Conservation (phyloP, 257 asterid genomes). For the Penstemon newberryi region DNA sequence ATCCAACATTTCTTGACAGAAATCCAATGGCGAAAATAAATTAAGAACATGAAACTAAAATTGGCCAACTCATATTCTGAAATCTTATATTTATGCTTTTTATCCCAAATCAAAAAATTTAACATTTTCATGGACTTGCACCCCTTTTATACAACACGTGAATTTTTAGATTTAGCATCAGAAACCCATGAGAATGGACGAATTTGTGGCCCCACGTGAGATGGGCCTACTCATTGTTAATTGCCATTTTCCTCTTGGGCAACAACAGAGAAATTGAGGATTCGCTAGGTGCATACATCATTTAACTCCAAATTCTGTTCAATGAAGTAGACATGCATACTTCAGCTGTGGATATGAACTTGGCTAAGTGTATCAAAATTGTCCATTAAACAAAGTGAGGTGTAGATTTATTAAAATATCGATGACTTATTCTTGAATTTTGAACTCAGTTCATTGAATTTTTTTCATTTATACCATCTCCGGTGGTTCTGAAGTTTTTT, state of each 20-base stretch:
- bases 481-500: too few species aligned
- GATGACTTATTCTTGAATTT: too few species aligned
- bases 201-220: background rate
- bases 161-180: background rate
- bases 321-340: background rate
- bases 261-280: background rate
- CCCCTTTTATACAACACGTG: background rate
- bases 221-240: background rate
- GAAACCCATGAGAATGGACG: background rate
- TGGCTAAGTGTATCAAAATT: constrained; percentile 15
- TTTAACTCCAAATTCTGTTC: too few species aligned
- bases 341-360: constrained; percentile 22
- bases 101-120: too few species aligned
- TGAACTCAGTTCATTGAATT: too few species aligned
- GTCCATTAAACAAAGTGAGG: constrained; percentile 20
- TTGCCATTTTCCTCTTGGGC: constrained; percentile 10
- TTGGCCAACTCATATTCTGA: too few species aligned
- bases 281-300: background rate
- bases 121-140: too few species aligned
- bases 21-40: too few species aligned
- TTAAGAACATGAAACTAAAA: too few species aligned
- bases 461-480: too few species aligned
- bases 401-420: background rate
- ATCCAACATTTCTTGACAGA: too few species aligned
- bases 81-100: too few species aligned